A percentile compares a stretch with the other conserved stretches of the same genome.
Evolutionary conservation across 768 basidiomycete species (phyloP).

Genomic region (Xerocomellus chrysenteron): DNA sequence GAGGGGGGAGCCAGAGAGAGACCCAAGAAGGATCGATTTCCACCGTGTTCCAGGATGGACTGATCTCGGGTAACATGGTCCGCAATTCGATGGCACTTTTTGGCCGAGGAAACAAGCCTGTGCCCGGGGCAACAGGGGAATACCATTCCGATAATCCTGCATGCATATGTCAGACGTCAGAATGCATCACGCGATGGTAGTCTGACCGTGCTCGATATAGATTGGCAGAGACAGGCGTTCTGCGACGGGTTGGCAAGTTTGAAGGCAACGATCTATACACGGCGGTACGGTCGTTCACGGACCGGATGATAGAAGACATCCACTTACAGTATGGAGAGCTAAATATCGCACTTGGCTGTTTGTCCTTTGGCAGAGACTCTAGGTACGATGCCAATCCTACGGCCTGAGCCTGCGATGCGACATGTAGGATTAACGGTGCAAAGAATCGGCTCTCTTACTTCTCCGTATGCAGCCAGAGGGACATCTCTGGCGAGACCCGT

Average conservation of each 20-base stretch:
- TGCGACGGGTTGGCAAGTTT: slow-evolving; percentile 70
- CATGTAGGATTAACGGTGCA: not conserved
- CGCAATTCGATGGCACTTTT: slow-evolving; percentile 52
- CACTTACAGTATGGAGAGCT: slow-evolving; percentile 79
- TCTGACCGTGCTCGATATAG: slow-evolving; percentile 73
- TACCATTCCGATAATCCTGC: slow-evolving; percentile 78
- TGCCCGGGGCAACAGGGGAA: slow-evolving; percentile 62
- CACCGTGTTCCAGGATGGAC: slow-evolving; percentile 60
- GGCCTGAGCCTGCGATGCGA: slow-evolving; percentile 57
- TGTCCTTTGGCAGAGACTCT: slow-evolving; percentile 57
- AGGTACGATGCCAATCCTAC: slow-evolving; percentile 69
- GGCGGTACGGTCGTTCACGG: not conserved
- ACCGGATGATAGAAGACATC: not conserved
- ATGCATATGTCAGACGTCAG: not conserved
- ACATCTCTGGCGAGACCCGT: slow-evolving; percentile 74
- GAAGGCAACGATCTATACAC: slow-evolving; percentile 76
- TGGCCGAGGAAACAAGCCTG: slow-evolving; percentile 78
- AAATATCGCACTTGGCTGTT: slow-evolving; percentile 75
- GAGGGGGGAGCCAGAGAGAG: slow-evolving; percentile 66
- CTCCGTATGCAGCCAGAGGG: slow-evolving; percentile 69
- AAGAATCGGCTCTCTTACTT: slow-evolving; percentile 37
- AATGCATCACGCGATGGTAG: slow-evolving; percentile 5
- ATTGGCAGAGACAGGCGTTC: slow-evolving; percentile 63
- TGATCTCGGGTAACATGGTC: slow-evolving; percentile 55
- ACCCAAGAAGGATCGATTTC: slow-evolving; percentile 63